phyloP scores from a whole-genome alignment of 2,329 filamentous ascomycete genomes.

The Esteya vermicola region DNA sequence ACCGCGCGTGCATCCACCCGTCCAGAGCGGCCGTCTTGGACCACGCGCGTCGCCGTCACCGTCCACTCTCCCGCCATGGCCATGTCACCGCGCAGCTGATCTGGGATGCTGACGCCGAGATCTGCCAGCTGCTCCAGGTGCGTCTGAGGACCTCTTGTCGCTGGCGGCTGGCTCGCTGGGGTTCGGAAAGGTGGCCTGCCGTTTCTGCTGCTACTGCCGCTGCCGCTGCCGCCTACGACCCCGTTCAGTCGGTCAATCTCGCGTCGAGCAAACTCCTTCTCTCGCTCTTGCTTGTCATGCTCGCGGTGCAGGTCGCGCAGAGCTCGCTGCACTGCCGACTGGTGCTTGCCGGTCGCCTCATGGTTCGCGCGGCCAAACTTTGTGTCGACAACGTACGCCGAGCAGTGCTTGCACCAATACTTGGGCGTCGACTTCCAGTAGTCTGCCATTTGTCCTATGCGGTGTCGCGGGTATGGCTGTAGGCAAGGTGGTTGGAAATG shows the following conservation, averaged over 20 bases:
- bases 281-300: conserved; percentile 66
- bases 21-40: conserved; percentile 26
- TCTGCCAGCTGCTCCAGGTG: conserved; percentile 81
- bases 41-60: conserved; percentile 47
- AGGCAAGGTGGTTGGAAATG: too few species aligned
- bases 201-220: conserved; percentile 1
- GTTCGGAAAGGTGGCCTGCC: conserved; percentile 1
- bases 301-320: conserved; percentile 76
- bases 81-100: conserved; percentile 64
- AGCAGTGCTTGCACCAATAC: conserved; percentile 98
- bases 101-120: conserved; percentile 74
- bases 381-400: conserved; percentile 79
- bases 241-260: conserved; percentile 81
- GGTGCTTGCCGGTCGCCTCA: conserved; percentile 74
- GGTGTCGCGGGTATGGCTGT: neutral
- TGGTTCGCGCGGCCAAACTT: conserved; percentile 81
- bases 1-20: conserved; percentile 8
- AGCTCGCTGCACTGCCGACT: conserved; percentile 75
- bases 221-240: conserved; percentile 32
- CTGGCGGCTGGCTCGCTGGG: neutral
- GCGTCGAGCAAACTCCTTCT: conserved; percentile 67
- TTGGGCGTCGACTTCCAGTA: conserved; percentile 98
- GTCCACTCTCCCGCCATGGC: conserved; percentile 86
- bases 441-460: conserved; percentile 61
- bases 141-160: conserved; percentile 38